phyloP scores from a whole-genome alignment of 2,329 filamentous ascomycete species.

The Stachybotrys elegans region DNA sequence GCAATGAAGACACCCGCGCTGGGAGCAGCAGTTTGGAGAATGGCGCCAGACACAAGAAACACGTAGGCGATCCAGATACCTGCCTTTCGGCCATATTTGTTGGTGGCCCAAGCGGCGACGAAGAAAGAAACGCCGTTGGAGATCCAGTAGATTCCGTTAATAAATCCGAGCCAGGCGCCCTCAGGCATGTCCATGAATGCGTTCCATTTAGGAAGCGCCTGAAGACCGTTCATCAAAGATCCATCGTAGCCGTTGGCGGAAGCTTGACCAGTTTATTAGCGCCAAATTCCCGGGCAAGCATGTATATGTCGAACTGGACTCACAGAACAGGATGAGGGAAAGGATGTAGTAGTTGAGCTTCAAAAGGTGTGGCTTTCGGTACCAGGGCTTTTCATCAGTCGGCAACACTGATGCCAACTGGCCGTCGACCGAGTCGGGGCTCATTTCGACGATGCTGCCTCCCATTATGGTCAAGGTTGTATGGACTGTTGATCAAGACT shows the following conservation, averaged over 20 bases:
- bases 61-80: conserved; percentile 14
- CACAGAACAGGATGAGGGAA: conserved; percentile 16
- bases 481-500: no score
- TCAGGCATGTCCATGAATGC: conserved; percentile 24
- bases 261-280: conserved; percentile 22
- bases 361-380: neutral
- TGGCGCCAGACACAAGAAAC: conserved; percentile 21
- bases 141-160: conserved; percentile 22
- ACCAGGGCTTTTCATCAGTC: neutral
- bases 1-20: conserved; percentile 30
- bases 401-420: neutral
- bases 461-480: no score
- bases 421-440: no score
- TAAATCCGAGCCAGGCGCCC: conserved; percentile 19
- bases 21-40: conserved; percentile 21
- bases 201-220: conserved; percentile 29
- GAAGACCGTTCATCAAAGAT: conserved; percentile 28
- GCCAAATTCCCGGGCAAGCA: neutral
- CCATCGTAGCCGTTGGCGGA: conserved; percentile 29
- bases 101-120: conserved; percentile 15
- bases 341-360: neutral
- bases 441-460: no score
- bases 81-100: conserved; percentile 6
- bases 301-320: neutral
- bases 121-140: conserved; percentile 27